These are phyloP conservation scores for Glycine tomentella DNA, from an alignment of 306 rosid species.

Conservation along the genomic window DNA sequence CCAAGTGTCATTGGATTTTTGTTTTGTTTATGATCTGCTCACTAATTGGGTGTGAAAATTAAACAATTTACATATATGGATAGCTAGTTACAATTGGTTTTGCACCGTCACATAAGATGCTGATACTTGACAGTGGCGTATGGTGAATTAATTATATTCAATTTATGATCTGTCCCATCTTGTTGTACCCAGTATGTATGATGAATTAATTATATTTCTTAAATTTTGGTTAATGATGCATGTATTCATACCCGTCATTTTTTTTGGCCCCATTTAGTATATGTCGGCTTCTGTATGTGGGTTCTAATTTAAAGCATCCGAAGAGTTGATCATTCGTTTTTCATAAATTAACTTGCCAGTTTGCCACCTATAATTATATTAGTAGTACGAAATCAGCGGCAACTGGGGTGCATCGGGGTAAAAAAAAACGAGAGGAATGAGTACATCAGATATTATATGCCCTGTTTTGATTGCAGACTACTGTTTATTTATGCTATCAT, in stretches of 20 bases:
- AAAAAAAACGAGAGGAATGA: not conserved
- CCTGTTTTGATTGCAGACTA: slow-evolving; percentile 28
- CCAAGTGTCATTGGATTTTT: not conserved
- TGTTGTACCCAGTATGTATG: too few species aligned
- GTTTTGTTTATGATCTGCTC: not conserved
- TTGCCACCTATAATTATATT: not conserved
- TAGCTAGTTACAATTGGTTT: too few species aligned
- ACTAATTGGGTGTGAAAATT: slow-evolving; percentile 32
- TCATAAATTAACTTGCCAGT: slow-evolving; percentile 12
- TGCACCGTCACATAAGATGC: slow-evolving; percentile 5
- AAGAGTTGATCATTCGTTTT: slow-evolving; percentile 34
- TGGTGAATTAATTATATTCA: slow-evolving; percentile 8
- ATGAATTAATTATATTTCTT: slow-evolving; percentile 10
- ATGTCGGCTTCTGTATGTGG: slow-evolving; percentile 38
- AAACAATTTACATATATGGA: too few species aligned
- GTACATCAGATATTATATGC: slow-evolving; percentile 5
- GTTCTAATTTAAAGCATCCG: slow-evolving; percentile 47
- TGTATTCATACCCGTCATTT: not conserved
- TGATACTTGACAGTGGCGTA: slow-evolving; percentile 9
- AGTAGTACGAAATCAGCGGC: slow-evolving; percentile 33
- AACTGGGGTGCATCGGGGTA: not conserved
- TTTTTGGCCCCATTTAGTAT: slow-evolving; percentile 37
- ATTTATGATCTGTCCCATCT: too few species aligned
- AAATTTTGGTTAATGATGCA: slow-evolving; percentile 20
- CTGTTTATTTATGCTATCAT: not conserved